These are phyloP conservation scores for Cryptococcus sp. DNA, from an alignment of 1,284 basidiomycete genomes.

Conservation along the genomic window DNA sequence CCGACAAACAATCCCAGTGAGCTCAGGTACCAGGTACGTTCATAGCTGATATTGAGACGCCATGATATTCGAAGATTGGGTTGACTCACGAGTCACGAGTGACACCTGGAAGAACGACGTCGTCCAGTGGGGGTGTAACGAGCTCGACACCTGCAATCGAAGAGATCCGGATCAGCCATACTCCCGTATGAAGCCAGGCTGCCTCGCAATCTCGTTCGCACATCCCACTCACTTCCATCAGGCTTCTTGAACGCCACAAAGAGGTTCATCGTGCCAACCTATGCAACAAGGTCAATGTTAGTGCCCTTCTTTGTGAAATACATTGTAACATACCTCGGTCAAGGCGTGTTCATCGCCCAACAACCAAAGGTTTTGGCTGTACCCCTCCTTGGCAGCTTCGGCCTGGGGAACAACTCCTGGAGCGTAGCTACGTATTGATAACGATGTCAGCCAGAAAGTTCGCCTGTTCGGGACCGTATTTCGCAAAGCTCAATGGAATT, in stretches of 20 bases:
- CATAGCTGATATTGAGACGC: neutral
- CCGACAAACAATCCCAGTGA: neutral
- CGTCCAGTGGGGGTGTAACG: conserved; percentile 88
- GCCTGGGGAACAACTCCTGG: conserved; percentile 87
- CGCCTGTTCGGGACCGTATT: neutral
- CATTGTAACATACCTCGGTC: conserved; percentile 59
- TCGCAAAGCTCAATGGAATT: neutral
- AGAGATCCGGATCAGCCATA: too few species aligned
- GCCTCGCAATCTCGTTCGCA: neutral
- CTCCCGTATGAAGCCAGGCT: too few species aligned
- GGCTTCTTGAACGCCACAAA: conserved; percentile 79
- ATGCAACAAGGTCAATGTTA: conserved; percentile 17
- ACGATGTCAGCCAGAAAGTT: neutral
- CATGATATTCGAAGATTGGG: neutral
- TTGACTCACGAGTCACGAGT: conserved; percentile 74
- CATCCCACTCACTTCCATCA: conserved; percentile 63
- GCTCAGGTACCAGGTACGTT: neutral
- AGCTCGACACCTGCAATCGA: conserved; percentile 65
- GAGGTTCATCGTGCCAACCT: conserved; percentile 96
- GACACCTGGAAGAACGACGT: conserved; percentile 94
- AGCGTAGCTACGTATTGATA: conserved; percentile 62
- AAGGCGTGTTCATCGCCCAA: conserved; percentile 82
- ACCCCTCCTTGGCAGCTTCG: conserved; percentile 78
- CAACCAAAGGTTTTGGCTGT: conserved; percentile 94
- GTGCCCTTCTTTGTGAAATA: neutral